Evolutionary conservation across 371 early-diverging fungal genomes (phyloP), one percentile per base, ranked within the genome.

Genomic region (Homolaphlyctis polyrhiza): DNA sequence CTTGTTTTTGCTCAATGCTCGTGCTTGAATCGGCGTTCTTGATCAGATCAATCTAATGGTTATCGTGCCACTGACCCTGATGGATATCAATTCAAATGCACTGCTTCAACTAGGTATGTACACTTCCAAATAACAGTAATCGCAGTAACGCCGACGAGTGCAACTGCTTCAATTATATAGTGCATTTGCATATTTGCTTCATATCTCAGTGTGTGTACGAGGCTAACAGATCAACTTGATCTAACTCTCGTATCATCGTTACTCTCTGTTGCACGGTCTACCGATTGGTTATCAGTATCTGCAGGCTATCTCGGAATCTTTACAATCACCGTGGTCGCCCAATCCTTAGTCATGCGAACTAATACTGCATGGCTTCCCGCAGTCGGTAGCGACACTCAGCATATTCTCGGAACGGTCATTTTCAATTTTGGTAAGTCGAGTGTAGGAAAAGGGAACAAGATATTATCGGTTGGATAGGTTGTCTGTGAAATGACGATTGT

Each of bases 81-180:
- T 76, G 29, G 66, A 79, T 43, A 65, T 79, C 23, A 76, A 75
- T 59, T 75, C 75, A 47, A 79, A 76, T 59, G 69, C 76, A 62
- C 69, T 79, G 28, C 63, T 79, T 33, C 80, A 79, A 69, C 67
- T 75, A 58, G 33, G 78, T 77, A 63, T 8, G 54, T 45, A 6
- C 18, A 28, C 35, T 35, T 34, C 1, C 8, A n/a, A n/a, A n/a
- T n/a, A n/a, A n/a, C n/a, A n/a, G n/a, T n/a, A n/a, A n/a, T n/a
- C n/a, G n/a, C n/a, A n/a, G n/a, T n/a, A n/a, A n/a, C n/a, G n/a
- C n/a, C n/a, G n/a, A n/a, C n/a, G n/a, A n/a, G n/a, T n/a, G n/a
- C n/a, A n/a, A n/a, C n/a, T n/a, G n/a, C n/a, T n/a, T n/a, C n/a
- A n/a, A n/a, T n/a, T n/a, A n/a, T n/a, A n/a, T n/a, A n/a, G n/a